Conservation (phyloP, 495 filamentous ascomycete species). For the Tetracladium marchalianum region DNA sequence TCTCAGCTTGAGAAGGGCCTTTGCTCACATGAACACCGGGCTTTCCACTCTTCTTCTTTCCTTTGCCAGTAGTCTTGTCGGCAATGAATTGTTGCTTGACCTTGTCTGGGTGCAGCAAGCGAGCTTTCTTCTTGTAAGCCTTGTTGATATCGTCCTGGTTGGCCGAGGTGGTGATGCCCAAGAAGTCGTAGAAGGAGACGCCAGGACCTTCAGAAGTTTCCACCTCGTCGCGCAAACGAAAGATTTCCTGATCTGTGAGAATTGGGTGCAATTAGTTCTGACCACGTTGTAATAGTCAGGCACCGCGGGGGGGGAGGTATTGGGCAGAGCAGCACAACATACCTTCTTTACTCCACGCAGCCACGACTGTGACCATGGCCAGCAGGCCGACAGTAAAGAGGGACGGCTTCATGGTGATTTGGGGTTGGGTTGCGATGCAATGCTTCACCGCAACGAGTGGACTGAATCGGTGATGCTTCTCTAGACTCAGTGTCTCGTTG, state of each 20-base stretch:
- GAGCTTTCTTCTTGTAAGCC: slow-evolving; percentile 81
- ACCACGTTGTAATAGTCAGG: background rate
- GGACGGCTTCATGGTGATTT: slow-evolving; percentile 20
- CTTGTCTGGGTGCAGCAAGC: slow-evolving; percentile 86
- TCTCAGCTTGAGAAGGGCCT: slow-evolving; percentile 59
- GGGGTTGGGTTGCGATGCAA: background rate
- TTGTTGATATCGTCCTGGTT: slow-evolving; percentile 85
- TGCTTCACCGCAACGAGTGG: background rate
- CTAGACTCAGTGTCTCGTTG: background rate
- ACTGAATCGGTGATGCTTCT: slow-evolving; percentile 15
- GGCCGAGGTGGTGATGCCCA: slow-evolving; percentile 62
- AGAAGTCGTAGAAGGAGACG: slow-evolving; percentile 91
- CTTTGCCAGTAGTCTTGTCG: slow-evolving; percentile 48
- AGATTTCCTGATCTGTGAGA: slow-evolving; percentile 85
- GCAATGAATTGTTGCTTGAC: slow-evolving; percentile 73
- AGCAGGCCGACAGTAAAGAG: slow-evolving; percentile 43
- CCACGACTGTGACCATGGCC: slow-evolving; percentile 48
- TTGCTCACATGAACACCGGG: slow-evolving; percentile 59
- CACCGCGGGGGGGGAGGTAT: background rate
- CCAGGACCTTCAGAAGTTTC: slow-evolving; percentile 62
- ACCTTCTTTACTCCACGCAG: slow-evolving; percentile 84
- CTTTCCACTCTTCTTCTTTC: slow-evolving; percentile 41
- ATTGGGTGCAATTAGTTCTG: slow-evolving; percentile 5
- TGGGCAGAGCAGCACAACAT: slow-evolving; percentile 22
- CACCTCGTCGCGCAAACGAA: slow-evolving; percentile 83